These are phyloP conservation scores for Crepidotus variabilis DNA, from an alignment of 768 basidiomycete genomes.

Conservation along the genomic window DNA sequence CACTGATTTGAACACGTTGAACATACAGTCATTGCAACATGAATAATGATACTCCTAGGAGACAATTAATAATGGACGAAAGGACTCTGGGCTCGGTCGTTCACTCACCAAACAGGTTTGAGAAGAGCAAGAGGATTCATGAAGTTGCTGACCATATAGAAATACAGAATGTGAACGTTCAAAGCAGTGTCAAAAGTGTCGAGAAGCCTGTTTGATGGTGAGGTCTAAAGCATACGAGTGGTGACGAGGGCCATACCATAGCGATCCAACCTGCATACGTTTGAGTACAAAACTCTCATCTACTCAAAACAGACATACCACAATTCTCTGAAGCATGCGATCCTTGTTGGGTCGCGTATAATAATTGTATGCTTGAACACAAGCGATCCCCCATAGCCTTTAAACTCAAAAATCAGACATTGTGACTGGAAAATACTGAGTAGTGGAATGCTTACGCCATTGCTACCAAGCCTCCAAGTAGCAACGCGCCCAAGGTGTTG, in stretches of 20 bases:
- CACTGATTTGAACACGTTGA: not conserved
- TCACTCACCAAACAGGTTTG: constrained; percentile 44
- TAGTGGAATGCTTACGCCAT: constrained; percentile 39
- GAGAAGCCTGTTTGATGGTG: constrained; percentile 32
- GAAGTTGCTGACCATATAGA: constrained; percentile 55
- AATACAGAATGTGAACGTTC: constrained; percentile 53
- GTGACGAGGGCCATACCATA: constrained; percentile 24
- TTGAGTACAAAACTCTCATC: not conserved
- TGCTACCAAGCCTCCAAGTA: constrained; percentile 50
- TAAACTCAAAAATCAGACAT: not conserved
- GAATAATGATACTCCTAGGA: not conserved
- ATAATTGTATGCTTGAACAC: not conserved
- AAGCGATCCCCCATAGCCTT: not conserved
- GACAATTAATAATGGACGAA: too few relatives aligned
- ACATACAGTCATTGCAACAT: not conserved
- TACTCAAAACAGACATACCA: constrained; percentile 25
- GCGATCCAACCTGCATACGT: constrained; percentile 24
- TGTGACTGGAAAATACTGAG: constrained; percentile 21
- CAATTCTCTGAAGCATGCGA: constrained; percentile 25
- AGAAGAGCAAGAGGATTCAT: constrained; percentile 40
- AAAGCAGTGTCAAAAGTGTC: constrained; percentile 56
- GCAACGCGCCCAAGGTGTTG: constrained; percentile 51
- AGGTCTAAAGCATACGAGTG: not conserved
- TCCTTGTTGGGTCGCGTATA: constrained; percentile 6
- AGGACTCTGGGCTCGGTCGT: not conserved